These are phyloP conservation scores for Calamus simplicifolius DNA, from an alignment of 176 grass and related monocot species.

Conservation along the genomic window DNA sequence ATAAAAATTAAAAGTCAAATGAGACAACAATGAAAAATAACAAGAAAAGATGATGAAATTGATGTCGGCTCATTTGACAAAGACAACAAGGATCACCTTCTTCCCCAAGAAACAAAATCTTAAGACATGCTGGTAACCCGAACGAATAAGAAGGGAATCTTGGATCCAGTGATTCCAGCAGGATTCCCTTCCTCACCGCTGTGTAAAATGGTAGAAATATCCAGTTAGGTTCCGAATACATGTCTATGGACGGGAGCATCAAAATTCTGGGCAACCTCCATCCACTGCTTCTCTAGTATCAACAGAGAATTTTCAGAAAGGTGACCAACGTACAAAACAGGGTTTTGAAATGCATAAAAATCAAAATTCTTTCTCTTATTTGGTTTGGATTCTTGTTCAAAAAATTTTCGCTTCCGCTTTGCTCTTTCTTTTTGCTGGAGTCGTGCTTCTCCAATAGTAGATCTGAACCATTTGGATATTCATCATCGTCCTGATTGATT, in stretches of 20 bases:
- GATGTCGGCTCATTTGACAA: no score
- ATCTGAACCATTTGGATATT: conserved; percentile 18
- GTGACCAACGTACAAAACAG: conserved; percentile 65
- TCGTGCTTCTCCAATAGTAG: conserved; percentile 29
- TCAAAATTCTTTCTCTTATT: conserved; percentile 46
- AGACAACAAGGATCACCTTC: no score
- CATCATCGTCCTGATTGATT: conserved; percentile 35
- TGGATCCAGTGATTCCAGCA: no score
- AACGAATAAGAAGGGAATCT: no score
- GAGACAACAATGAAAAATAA: no score
- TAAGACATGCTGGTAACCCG: no score
- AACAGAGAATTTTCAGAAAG: conserved; percentile 59
- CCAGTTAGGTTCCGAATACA: conserved; percentile 51
- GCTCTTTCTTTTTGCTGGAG: conserved; percentile 13
- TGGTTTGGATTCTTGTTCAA: conserved; percentile 34
- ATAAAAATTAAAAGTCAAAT: no score
- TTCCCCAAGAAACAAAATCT: no score
- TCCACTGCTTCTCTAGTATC: conserved; percentile 80
- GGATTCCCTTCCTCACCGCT: no score
- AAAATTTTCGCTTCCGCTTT: conserved; percentile 44
- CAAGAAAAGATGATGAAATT: no score
- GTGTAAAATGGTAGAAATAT: no score
- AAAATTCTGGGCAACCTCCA: conserved; percentile 65
- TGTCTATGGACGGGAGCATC: conserved; percentile 65
- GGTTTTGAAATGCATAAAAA: conserved; percentile 59